Evolutionary conservation across 2,329 filamentous ascomycete species (phyloP).

Genomic region (Lithohypha guttulata): DNA sequence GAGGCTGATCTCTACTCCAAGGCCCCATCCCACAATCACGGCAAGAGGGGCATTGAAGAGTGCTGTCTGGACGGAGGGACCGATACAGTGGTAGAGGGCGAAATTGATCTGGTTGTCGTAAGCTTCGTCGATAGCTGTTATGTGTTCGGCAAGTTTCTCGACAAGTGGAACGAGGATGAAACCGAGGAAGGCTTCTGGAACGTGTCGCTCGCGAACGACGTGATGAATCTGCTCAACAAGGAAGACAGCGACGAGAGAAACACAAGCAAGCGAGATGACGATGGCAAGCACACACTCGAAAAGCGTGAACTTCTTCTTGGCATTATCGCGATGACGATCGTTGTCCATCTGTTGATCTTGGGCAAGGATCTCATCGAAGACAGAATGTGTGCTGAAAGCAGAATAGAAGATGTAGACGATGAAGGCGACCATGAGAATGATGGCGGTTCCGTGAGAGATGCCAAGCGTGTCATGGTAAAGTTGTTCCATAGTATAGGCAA

Average conservation of each 20-base stretch:
- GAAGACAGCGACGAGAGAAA: slow-evolving; percentile 62
- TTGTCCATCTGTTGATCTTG: slow-evolving; percentile 57
- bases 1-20: slow-evolving; percentile 60
- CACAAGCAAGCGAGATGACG: slow-evolving; percentile 52
- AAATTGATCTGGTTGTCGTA: slow-evolving; percentile 69
- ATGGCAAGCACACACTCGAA: slow-evolving; percentile 61
- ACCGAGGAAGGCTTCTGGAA: slow-evolving; percentile 52
- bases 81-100: slow-evolving; percentile 73
- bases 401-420: slow-evolving; percentile 60
- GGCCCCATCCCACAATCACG: slow-evolving; percentile 73
- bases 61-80: slow-evolving; percentile 79
- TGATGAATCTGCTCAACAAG: slow-evolving; percentile 61
- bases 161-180: slow-evolving; percentile 48
- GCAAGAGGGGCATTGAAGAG: slow-evolving; percentile 77
- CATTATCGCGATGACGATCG: slow-evolving; percentile 50
- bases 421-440: slow-evolving; percentile 62
- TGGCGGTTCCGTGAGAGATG: slow-evolving; percentile 59
- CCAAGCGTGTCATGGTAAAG: slow-evolving; percentile 46
- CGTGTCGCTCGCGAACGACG: slow-evolving; percentile 42
- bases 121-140: slow-evolving; percentile 61
- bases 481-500: slow-evolving; percentile 26
- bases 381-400: slow-evolving; percentile 62
- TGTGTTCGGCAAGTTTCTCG: slow-evolving; percentile 10
- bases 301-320: slow-evolving; percentile 60
- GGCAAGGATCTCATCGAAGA: slow-evolving; percentile 65